Evolutionary conservation across 352 stramenopile genomes (phyloP).

Genomic region (Blastocystis sp.): DNA sequence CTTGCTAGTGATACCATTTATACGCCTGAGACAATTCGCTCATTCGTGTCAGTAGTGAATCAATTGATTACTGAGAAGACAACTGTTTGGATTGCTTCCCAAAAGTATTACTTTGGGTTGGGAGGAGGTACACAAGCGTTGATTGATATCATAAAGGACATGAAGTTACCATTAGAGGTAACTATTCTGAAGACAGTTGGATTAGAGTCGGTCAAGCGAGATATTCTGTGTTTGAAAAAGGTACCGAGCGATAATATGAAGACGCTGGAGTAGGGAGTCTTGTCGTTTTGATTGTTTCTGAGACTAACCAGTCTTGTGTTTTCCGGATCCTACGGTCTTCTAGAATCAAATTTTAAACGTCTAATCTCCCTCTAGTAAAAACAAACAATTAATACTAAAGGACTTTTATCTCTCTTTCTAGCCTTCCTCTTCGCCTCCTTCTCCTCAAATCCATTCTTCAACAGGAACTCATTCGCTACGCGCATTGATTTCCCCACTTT

Average conservation of each 20-base stretch:
- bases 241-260: background rate
- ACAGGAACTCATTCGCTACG: conserved; percentile 86
- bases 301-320: background rate
- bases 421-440: conserved; percentile 77
- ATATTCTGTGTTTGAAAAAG: conserved; percentile 35
- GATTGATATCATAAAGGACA: conserved; percentile 10
- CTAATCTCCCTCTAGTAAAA: no score
- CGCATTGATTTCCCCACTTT: conserved; percentile 87
- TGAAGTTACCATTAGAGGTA: conserved; percentile 1
- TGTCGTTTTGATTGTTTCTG: no score
- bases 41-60: conserved; percentile 44
- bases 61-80: background rate
- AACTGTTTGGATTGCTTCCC: conserved; percentile 6
- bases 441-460: conserved; percentile 82
- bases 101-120: conserved; percentile 60
- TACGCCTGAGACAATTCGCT: conserved; percentile 35
- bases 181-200: conserved; percentile 26
- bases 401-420: conserved; percentile 71
- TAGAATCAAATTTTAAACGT: background rate
- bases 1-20: conserved; percentile 62
- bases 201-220: conserved; percentile 37
- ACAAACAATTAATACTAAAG: conserved; percentile 12
- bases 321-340: background rate
- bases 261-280: no score
- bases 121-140: conserved; percentile 51